Conservation (phyloP, 768 basidiomycete genomes). For the Russula virescens region DNA sequence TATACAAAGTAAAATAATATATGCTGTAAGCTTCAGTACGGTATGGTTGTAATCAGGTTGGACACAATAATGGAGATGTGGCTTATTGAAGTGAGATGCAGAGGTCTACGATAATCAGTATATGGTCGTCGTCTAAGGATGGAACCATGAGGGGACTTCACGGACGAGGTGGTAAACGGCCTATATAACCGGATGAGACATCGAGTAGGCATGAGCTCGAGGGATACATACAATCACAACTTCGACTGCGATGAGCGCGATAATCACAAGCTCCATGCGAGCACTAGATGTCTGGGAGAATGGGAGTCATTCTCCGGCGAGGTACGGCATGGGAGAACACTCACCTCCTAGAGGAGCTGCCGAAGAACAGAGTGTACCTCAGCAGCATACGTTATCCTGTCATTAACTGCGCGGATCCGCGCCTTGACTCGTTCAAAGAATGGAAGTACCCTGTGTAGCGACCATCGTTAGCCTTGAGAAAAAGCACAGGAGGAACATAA, state of each 20-base stretch:
- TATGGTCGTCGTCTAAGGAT: conserved; percentile 20
- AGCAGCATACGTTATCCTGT: conserved; percentile 87
- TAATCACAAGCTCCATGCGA: conserved; percentile 94
- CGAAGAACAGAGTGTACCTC: conserved; percentile 87
- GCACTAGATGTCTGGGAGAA: conserved; percentile 69
- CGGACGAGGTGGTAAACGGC: conserved; percentile 50
- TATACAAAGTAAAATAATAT: not conserved
- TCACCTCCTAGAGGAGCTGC: conserved; percentile 36
- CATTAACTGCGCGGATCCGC: conserved; percentile 77
- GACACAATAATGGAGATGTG: conserved; percentile 6
- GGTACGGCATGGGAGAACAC: not conserved
- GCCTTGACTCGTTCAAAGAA: conserved; percentile 71
- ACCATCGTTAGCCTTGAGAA: not conserved
- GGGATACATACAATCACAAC: conserved; percentile 70
- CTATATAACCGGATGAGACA: conserved; percentile 33
- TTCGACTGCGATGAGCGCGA: conserved; percentile 89
- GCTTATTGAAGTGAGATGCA: not conserved
- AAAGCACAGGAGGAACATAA: not conserved
- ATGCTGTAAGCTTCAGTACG: not conserved
- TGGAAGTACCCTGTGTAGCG: conserved; percentile 69
- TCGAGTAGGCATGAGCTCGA: not conserved
- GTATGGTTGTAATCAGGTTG: not conserved
- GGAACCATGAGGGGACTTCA: conserved; percentile 73
- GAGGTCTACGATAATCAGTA: not conserved
- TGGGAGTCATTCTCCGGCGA: conserved; percentile 11